Conservation (phyloP, 257 asterid genomes). For the Solanum clarkiae region DNA sequence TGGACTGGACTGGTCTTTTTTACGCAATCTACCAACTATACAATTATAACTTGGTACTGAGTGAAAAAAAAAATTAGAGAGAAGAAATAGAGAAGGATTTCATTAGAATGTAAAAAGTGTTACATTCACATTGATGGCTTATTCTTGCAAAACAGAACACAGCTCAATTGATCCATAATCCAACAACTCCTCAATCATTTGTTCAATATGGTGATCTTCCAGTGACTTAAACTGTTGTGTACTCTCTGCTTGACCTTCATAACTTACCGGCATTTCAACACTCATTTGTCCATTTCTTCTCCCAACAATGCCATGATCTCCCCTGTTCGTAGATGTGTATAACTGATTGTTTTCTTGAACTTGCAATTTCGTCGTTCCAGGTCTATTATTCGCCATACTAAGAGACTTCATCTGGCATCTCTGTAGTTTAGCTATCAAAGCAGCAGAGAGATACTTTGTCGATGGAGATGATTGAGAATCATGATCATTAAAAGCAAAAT, state of each 20-base stretch:
- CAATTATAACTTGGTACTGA: neutral
- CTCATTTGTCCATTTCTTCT: neutral
- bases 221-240: constrained; percentile 26
- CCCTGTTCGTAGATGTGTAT: neutral
- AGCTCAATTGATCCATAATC: constrained; percentile 53
- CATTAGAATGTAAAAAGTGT: neutral
- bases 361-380: neutral
- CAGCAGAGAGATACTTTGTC: constrained; percentile 36
- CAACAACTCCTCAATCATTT: constrained; percentile 63
- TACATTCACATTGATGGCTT: neutral
- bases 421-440: constrained; percentile 50
- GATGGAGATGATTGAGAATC: constrained; percentile 17
- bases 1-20: neutral
- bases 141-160: constrained; percentile 19
- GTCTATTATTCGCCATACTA: constrained; percentile 24
- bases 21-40: neutral
- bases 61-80: neutral
- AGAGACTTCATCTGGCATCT: constrained; percentile 54
- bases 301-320: neutral
- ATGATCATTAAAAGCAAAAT: constrained; percentile 31
- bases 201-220: constrained; percentile 59
- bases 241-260: constrained; percentile 1
- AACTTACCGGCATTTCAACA: neutral
- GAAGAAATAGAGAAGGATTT: neutral
- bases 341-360: neutral